Conservation (phyloP, 2,329 filamentous ascomycete genomes). For the Ascochyta clinopodiicola region DNA sequence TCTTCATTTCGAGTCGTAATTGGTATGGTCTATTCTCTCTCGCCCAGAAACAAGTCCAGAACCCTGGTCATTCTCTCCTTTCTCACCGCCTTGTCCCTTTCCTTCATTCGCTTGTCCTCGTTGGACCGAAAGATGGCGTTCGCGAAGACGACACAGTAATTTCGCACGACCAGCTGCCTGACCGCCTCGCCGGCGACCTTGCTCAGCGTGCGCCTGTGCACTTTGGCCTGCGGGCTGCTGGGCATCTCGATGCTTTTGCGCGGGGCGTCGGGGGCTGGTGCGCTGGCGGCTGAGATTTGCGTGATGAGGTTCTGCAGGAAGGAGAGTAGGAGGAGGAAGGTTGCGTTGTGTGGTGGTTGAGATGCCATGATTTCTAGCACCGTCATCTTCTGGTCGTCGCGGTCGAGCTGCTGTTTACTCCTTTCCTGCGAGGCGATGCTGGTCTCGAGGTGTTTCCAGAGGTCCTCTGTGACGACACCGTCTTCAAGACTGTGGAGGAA, state of each 20-base stretch:
- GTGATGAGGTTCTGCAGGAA: slow-evolving; percentile 69
- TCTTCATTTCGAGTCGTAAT: no score
- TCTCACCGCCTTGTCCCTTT: slow-evolving; percentile 65
- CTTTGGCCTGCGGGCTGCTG: slow-evolving; percentile 44
- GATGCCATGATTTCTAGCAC: slow-evolving; percentile 76
- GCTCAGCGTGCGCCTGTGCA: slow-evolving; percentile 48
- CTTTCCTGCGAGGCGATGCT: slow-evolving; percentile 47
- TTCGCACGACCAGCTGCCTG: slow-evolving; percentile 65
- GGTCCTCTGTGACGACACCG: slow-evolving; percentile 72
- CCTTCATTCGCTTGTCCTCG: slow-evolving; percentile 48
- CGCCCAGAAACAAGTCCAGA: slow-evolving; percentile 71
- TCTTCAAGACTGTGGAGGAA: slow-evolving; percentile 80
- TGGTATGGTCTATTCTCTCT: neutral
- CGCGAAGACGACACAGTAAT: slow-evolving; percentile 71
- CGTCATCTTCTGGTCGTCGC: slow-evolving; percentile 64
- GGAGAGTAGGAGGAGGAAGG: slow-evolving; percentile 84
- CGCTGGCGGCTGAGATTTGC: slow-evolving; percentile 54
- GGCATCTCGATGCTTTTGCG: slow-evolving; percentile 38
- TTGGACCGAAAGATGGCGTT: slow-evolving; percentile 65
- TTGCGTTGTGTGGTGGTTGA: slow-evolving; percentile 79
- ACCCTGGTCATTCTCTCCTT: slow-evolving; percentile 71
- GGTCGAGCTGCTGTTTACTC: slow-evolving; percentile 47
- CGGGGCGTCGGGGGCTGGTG: slow-evolving; percentile 30
- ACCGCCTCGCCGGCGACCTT: slow-evolving; percentile 60
- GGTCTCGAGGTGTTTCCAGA: slow-evolving; percentile 64